Base-by-base conservation (phyloP, 768 basidiomycete species). In the Collybia sp. region DNA sequence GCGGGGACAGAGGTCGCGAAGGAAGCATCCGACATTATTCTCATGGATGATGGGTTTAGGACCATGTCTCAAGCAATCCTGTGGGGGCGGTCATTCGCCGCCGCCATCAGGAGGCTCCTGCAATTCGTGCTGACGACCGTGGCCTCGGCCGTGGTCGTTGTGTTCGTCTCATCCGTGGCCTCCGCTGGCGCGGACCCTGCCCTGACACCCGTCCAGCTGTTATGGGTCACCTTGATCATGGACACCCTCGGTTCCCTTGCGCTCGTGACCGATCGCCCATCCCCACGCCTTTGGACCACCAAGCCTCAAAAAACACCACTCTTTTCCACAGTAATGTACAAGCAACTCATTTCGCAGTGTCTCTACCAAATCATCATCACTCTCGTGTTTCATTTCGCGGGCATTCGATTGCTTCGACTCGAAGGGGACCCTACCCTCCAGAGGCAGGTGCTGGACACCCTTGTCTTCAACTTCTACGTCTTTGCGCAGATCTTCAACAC, bases 151-250 rank as follows among this genome's bases (percentile, higher is more conserved):
- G 93, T 97, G 41, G 66, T 93, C 50, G 83, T 95, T 58, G 95
- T 93, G 8, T 93, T 89, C 55, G 76, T 94, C 49, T 81, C 93
- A 32, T 88, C 92, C 37, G 80, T 95, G 45, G 79, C 87, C 0
- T 93, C 92, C 11, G 51, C 60, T 10, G 59, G 75, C 40, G 93
- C 94, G 60, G 57, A 70, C 13, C 90, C 93, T 1, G 92, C 90
- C 18, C 68, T 97, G 32, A 83, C 88, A 16, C 93, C 94, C 31
- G 94, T 97, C 1, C 94, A 97, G 60, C 69, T 97, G 9, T 80
- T 97, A 31, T 97, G 94, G 93, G 90, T 95, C 66, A 95, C 95
- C 73, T 84, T 95, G 52, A 93, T 93, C 63, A 93, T 93, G 92
- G 93, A 94, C 61, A 93, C 91, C 1, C 95, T 97, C 60, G 94